phyloP scores from a whole-genome alignment of 805 yeast species.

The Cyberlindnera misumaiensis region DNA sequence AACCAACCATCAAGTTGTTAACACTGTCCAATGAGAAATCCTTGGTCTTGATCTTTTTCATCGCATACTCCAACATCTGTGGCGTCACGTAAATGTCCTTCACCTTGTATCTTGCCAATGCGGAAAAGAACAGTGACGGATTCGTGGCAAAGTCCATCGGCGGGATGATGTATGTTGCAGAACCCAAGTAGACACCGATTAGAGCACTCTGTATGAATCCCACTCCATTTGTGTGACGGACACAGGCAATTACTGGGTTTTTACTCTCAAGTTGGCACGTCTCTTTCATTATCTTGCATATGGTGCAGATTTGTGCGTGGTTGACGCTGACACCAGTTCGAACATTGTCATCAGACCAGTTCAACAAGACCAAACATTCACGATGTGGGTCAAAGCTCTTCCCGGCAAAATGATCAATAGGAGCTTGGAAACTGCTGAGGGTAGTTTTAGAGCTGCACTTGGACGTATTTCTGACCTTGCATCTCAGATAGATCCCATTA shows the following conservation, averaged over 20 bases:
- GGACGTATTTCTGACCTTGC: slow-evolving; percentile 59
- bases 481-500: slow-evolving; percentile 28
- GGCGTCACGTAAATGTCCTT: slow-evolving; percentile 82
- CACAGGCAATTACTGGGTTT: slow-evolving; percentile 77
- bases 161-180: slow-evolving; percentile 74
- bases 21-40: slow-evolving; percentile 49
- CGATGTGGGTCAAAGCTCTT: slow-evolving; percentile 23
- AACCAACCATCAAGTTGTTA: slow-evolving; percentile 79
- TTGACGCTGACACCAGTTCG: slow-evolving; percentile 46
- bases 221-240: slow-evolving; percentile 73
- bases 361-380: slow-evolving; percentile 57
- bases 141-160: slow-evolving; percentile 71
- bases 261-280: slow-evolving; percentile 76
- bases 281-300: slow-evolving; percentile 86
- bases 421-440: slow-evolving; percentile 8
- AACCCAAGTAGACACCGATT: slow-evolving; percentile 80
- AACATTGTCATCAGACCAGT: slow-evolving; percentile 66
- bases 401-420: slow-evolving; percentile 17
- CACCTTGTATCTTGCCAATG: slow-evolving; percentile 69
- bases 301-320: slow-evolving; percentile 60
- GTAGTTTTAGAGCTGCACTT: slow-evolving; percentile 38
- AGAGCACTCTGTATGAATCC: slow-evolving; percentile 86
- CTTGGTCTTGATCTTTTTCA: slow-evolving; percentile 51
- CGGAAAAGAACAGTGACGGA: slow-evolving; percentile 63
- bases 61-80: slow-evolving; percentile 74